Base-by-base conservation (phyloP, 208 protist species). In the Crithidia thermophila region DNA sequence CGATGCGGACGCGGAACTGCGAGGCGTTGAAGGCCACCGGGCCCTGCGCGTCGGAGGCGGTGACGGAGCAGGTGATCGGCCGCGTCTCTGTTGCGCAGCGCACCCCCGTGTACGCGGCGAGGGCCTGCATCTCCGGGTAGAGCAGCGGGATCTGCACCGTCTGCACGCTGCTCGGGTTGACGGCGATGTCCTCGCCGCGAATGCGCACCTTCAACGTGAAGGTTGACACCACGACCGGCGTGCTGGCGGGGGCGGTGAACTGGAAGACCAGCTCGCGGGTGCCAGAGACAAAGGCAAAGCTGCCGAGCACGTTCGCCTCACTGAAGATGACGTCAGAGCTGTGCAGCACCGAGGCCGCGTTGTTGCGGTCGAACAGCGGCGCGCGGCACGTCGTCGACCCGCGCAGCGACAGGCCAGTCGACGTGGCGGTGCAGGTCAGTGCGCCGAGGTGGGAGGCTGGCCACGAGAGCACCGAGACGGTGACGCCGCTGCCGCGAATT, bases 401-500 rank as follows among this genome's bases (percentile, higher is more conserved):
- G 23, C 78, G 69, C 34, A 88, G 75, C 14, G 50, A 40, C 28
- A 84, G 78, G 39, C 75, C 58, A 9, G 74, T 46, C n/a, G 2
- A 14, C 21, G 72, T 51, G 4, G 67, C 46, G 34, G 65, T 65
- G 50, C 78, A 88, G 20, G 53, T 59, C 40, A 84, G 73, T 9
- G 67, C 40, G 20, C 78, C 74, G 51, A 88, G 68, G 27, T 33
- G 47, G 30, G 53, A 49, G 20, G 82, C 69, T 2, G 79, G 75
- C 64, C 72, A 75, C 1, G 65, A 74, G 25, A 81, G 62, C 4
- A 85, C 63, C 20, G 71, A 72, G 3, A 85, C 45, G 36, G 71
- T 70, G 13, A 79, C 28, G 57, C 82, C 75, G 52, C 74, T 84
- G 23, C 72, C 67, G 0, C 74, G 72, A 36, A 87, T 74, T n/a